Percentiles rank a stretch among this genome's conserved stretches.
Evolutionary conservation across 2,329 filamentous ascomycete genomes (phyloP).

Genomic region (Pestalotiopsis sp.): DNA sequence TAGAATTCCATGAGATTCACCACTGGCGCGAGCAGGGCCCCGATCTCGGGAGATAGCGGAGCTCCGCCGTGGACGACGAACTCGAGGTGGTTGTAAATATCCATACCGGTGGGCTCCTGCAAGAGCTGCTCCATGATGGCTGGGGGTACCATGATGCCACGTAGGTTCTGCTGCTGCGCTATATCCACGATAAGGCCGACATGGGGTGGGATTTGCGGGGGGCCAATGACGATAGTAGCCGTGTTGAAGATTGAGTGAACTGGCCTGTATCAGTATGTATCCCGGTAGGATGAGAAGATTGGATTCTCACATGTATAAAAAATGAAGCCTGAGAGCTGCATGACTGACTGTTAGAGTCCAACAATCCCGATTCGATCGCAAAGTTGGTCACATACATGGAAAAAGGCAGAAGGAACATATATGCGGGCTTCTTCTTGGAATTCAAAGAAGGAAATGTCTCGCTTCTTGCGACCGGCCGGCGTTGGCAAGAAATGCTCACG

Average conservation of each 20-base stretch:
- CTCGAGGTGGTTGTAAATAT: neutral
- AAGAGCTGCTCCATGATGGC: neutral
- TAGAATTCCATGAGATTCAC: neutral
- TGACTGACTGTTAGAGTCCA: neutral
- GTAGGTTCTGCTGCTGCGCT: neutral
- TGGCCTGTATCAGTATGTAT: neutral
- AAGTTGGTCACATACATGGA: conserved; percentile 20
- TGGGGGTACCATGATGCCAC: neutral
- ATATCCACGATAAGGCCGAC: neutral
- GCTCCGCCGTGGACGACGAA: neutral
- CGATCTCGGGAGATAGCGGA: neutral
- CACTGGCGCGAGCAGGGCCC: neutral
- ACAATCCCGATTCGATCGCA: neutral
- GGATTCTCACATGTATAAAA: neutral
- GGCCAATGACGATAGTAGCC: neutral
- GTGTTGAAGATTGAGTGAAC: neutral
- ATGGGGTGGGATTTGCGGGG: neutral
- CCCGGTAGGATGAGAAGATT: neutral
- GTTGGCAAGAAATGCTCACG: conserved; percentile 14
- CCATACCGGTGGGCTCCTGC: neutral
- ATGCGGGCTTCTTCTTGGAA: conserved; percentile 19
- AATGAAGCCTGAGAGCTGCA: neutral
- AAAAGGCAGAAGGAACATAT: conserved; percentile 24
- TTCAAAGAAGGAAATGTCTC: neutral
- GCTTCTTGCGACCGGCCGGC: neutral